Percentiles rank a stretch among this genome's conserved stretches.
phyloP scores from a whole-genome alignment of 805 yeast genomes.

The Candida sanyiensis region DNA sequence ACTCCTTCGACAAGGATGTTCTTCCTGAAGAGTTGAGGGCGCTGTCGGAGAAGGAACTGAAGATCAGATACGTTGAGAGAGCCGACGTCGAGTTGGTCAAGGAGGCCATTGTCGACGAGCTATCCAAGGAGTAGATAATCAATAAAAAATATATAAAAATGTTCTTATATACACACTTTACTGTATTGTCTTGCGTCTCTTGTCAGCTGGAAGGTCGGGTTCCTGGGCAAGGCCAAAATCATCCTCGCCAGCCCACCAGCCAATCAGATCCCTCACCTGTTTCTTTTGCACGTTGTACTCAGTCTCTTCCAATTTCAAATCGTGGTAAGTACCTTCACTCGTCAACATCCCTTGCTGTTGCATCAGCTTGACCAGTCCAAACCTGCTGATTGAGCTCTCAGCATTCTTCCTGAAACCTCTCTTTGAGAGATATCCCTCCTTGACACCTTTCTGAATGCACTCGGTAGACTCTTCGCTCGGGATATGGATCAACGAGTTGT shows the following conservation, averaged over 20 bases:
- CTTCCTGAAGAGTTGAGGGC: slow-evolving; percentile 82
- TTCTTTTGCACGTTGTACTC: slow-evolving; percentile 29
- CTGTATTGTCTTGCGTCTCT: too few species aligned
- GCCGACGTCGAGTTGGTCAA: slow-evolving; percentile 75
- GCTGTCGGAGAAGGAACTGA: slow-evolving; percentile 65
- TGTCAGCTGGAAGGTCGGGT: too few species aligned
- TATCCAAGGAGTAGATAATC: slow-evolving; percentile 38
- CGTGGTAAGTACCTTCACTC: slow-evolving; percentile 25
- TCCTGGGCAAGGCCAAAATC: too few species aligned
- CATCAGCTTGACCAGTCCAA: slow-evolving; percentile 19
- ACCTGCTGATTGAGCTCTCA: slow-evolving; percentile 33
- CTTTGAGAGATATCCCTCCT: slow-evolving; percentile 50
- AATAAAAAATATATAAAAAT: neutral
- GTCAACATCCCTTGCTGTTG: slow-evolving; percentile 5
- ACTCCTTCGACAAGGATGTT: slow-evolving; percentile 83
- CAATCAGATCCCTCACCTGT: slow-evolving; percentile 28
- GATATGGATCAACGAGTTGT: slow-evolving; percentile 27
- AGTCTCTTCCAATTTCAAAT: slow-evolving; percentile 25
- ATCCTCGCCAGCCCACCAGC: slow-evolving; percentile 44
- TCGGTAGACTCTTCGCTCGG: slow-evolving; percentile 22
- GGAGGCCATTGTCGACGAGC: slow-evolving; percentile 65
- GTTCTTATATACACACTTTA: too few species aligned
- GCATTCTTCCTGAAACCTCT: slow-evolving; percentile 40
- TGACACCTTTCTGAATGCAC: slow-evolving; percentile 50
- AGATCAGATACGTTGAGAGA: slow-evolving; percentile 62